A percentile compares a stretch with the other conserved stretches of the same genome.
phyloP scores from a whole-genome alignment of 306 rosid species.

The Aeschynomene evenia region DNA sequence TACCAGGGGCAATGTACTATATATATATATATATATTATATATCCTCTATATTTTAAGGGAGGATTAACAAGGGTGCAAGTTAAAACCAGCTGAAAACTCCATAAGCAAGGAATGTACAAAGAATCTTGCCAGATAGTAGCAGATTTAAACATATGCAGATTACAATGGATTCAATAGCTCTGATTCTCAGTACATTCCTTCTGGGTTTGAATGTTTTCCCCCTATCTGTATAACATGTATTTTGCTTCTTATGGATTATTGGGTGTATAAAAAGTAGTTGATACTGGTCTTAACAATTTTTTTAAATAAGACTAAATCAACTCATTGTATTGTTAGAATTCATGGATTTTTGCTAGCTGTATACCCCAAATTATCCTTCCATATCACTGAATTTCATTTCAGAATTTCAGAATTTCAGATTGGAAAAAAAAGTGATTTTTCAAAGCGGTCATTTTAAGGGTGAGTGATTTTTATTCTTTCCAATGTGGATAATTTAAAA shows the following conservation, averaged over 20 bases:
- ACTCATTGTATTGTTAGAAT: background rate
- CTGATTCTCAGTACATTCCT: too few relatives aligned
- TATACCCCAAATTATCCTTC: background rate
- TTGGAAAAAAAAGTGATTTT: too few relatives aligned
- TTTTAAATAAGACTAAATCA: background rate
- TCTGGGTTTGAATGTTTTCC: too few relatives aligned
- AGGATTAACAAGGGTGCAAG: background rate
- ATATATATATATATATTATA: too few relatives aligned
- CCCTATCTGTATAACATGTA: too few relatives aligned
- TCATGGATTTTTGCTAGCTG: background rate
- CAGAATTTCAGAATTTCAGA: background rate
- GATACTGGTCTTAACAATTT: background rate
- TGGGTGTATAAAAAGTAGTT: background rate
- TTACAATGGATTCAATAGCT: background rate
- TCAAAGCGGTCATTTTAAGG: background rate
- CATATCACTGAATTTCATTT: background rate
- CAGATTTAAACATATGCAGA: background rate
- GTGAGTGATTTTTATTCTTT: background rate
- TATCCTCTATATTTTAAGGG: background rate
- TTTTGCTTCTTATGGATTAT: too few relatives aligned
- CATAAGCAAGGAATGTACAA: background rate
- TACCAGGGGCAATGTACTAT: conserved; percentile 6
- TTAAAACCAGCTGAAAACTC: background rate
- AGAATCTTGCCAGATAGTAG: background rate
- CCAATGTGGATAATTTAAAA: too few relatives aligned